Conservation (phyloP, 495 filamentous ascomycete genomes). For the Lasiosphaeris hirsuta region DNA sequence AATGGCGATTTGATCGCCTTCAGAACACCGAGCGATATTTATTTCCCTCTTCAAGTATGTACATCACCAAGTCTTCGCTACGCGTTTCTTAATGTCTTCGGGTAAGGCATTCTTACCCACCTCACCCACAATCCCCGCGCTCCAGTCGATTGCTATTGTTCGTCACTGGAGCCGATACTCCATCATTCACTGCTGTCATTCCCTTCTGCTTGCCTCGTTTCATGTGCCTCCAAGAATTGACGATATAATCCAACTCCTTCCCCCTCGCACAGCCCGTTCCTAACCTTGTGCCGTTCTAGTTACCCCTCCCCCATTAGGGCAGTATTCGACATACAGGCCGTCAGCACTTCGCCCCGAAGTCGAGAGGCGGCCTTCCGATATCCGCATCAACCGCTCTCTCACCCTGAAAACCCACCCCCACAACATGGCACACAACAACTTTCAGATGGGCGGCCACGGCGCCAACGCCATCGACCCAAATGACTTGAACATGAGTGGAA, state of each 20-base stretch:
- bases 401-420: background rate
- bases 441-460: slow-evolving; percentile 62
- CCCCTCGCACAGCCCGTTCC: too few relatives aligned
- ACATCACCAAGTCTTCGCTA: background rate
- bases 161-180: too few relatives aligned
- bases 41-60: background rate
- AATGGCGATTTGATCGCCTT: background rate
- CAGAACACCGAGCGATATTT: background rate
- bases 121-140: background rate
- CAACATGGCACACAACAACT: slow-evolving; percentile 56
- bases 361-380: slow-evolving; percentile 8
- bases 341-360: background rate
- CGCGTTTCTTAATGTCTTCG: background rate
- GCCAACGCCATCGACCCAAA: slow-evolving; percentile 76
- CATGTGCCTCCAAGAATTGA: too few relatives aligned
- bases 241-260: too few relatives aligned
- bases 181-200: background rate
- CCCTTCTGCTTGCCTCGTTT: background rate
- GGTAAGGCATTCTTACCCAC: background rate
- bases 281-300: too few relatives aligned
- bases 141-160: background rate
- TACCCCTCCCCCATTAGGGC: too few relatives aligned
- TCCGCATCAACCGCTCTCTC: background rate
- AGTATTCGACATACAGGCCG: background rate
- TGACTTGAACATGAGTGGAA: slow-evolving; percentile 67